Base-by-base conservation (phyloP, 2,329 filamentous ascomycete species). In the Camptophora hylomeconis region DNA sequence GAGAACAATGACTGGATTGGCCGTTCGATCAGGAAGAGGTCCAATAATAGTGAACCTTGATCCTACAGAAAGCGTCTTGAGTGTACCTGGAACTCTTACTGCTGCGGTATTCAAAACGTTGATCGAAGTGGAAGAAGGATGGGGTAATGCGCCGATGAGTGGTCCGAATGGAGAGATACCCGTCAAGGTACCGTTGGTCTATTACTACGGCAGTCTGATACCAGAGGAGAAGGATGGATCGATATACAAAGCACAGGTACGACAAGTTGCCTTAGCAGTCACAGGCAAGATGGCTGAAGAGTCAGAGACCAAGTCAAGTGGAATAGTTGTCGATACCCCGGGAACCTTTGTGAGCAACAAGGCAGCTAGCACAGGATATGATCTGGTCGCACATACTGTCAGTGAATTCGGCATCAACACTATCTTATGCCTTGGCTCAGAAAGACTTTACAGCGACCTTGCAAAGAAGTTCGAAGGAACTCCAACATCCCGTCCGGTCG, bases 131-230 rank as follows among this genome's bases (percentile, higher is more conserved):
- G 80, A 87, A 46, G 77, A 83, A 37, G 82, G 80, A 12, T 94
- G 84, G 75, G 89, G 89, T 7, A 82, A 71, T 41, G 86, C 82
- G 44, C 86, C 87, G 0, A 92, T 86, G 45, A 92, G 80, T 41
- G 89, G 87, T 0, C 86, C 89, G 1, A 43, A 43, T 20, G 89
- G 79, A 43, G 71, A 75, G 1, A 75, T 92, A 11, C 86, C 87
- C 0, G 82, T 93, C 29, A 95, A 94, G 61, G 65, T 93, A 44
- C 89, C 89, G 4, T 60, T 98, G 30, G 83, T 87, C 16, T 92
- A 93, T 50, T 82, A 84, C 54, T 92, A 81, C 52, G 87, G 89
- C 10, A 35, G 33, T 18, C 33, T 31, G 12, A 63, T 79, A 38
- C 65, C 71, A 29, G 40, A 58, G 1, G 76, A 83, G 42, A 79